Evolutionary conservation across 2,329 filamentous ascomycete species (phyloP), one percentile per base, ranked within the genome.

Genomic region (Rutstroemia sp.): DNA sequence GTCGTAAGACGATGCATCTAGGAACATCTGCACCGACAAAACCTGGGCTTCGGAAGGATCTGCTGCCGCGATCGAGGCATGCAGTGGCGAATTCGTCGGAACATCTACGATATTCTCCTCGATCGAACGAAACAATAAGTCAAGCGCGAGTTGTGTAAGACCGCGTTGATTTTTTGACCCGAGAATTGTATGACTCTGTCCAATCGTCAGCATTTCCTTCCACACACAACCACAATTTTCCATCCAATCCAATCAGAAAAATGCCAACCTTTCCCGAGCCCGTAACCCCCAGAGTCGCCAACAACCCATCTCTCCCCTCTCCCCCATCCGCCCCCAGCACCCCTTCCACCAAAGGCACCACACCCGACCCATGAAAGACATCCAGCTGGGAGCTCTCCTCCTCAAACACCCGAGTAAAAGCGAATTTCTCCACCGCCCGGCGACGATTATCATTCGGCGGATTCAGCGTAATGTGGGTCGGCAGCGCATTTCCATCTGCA

Each of bases 211-310:
- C 38, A 42, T 18, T n/a, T 38, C 34, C 16, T 2, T 14, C 38
- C 14, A 14, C 6, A 6, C 38, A 18, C 18, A 23, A n/a, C 8
- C 2, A 41, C 5, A 19, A 8, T 44, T 16, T n/a, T 21, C 18
- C 21, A 21, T 25, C 19, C 12, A 18, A 16, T 38, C 25, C 27
- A 38, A 34, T 34, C 4, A 37, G 9, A 25, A 47, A 46, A 34
- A 67, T 49, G 66, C 8, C 27, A 30, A 95, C 92, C 85, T 99
- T 99, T 71, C 94, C 94, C 50, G 92, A 96, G 12, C 94, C 94
- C 7, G 92, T 96, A 45, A 96, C 91, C 16, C 94, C 94, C 57
- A 99, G 73, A 6, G 94, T 97, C 30, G 94, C 94, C 54, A 99
- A 76, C 56, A 97, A 75, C 9, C 90, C 92, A 78, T 97, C 92